Conservation (phyloP, 768 basidiomycete species). For the Pleurotus sapidus region DNA sequence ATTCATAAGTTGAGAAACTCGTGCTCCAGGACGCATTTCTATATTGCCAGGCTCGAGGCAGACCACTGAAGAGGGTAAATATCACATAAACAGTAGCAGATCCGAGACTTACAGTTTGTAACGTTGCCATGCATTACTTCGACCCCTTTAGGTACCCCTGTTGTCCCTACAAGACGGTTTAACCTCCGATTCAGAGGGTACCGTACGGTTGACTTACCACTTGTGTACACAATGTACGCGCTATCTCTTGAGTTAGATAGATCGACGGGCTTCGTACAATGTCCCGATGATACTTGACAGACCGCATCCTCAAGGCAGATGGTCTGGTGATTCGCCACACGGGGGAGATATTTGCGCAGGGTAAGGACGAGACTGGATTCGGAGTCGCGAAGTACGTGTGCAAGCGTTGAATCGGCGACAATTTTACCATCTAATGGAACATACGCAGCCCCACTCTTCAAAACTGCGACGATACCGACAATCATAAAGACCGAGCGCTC, state of each 20-base stretch:
- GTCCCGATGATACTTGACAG: constrained; percentile 18
- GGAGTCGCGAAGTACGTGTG: constrained; percentile 37
- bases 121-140: constrained; percentile 59
- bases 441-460: constrained; percentile 46
- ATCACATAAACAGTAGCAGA: neutral
- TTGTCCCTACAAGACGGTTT: constrained; percentile 36
- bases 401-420: constrained; percentile 41
- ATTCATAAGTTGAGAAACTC: constrained; percentile 60
- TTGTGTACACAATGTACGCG: constrained; percentile 50
- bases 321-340: constrained; percentile 27
- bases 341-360: constrained; percentile 28
- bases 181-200: neutral
- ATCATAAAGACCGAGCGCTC: constrained; percentile 40
- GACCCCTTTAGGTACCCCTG: constrained; percentile 58
- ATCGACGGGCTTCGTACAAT: constrained; percentile 31
- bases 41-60: constrained; percentile 47
- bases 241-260: constrained; percentile 20
- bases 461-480: constrained; percentile 39
- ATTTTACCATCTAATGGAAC: constrained; percentile 46
- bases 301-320: constrained; percentile 30
- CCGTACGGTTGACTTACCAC: constrained; percentile 34
- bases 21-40: constrained; percentile 51
- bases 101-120: constrained; percentile 44
- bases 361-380: constrained; percentile 32
- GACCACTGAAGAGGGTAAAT: constrained; percentile 28